Evolutionary conservation across 805 yeast genomes (phyloP).

Genomic region (Wickerhamiella sorbophila): DNA sequence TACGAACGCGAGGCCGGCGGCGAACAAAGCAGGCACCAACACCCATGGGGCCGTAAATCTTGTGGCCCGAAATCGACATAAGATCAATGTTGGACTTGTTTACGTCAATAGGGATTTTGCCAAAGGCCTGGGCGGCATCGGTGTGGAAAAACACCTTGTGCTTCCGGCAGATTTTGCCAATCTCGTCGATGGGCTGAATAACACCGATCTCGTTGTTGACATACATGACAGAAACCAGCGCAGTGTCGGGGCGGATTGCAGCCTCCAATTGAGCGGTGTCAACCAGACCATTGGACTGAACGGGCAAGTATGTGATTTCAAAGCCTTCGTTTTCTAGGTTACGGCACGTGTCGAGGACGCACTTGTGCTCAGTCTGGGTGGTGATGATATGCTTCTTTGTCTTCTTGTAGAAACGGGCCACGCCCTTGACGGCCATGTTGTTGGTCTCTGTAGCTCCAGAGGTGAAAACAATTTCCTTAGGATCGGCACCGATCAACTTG

Average conservation of each 20-base stretch:
- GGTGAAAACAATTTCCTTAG: conserved; percentile 92
- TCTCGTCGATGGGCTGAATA: conserved; percentile 87
- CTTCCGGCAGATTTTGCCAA: conserved; percentile 73
- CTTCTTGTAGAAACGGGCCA: conserved; percentile 79
- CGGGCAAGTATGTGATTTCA: conserved; percentile 88
- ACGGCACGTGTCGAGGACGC: conserved; percentile 94
- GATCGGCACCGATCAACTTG: conserved; percentile 73
- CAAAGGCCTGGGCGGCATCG: conserved; percentile 95
- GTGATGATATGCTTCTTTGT: conserved; percentile 91
- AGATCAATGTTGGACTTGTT: conserved; percentile 86
- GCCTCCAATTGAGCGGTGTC: conserved; percentile 61
- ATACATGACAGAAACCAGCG: conserved; percentile 85
- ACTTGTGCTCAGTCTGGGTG: conserved; percentile 94
- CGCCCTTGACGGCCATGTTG: conserved; percentile 91
- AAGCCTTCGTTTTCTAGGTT: conserved; percentile 93
- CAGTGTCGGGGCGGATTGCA: conserved; percentile 82
- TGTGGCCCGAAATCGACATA: conserved; percentile 88
- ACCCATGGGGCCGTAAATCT: conserved; percentile 96
- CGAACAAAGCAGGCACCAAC: conserved; percentile 90
- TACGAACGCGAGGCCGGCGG: conserved; percentile 95
- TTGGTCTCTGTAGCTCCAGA: conserved; percentile 97
- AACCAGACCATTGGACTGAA: conserved; percentile 64
- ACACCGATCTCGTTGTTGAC: conserved; percentile 98
- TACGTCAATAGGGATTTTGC: conserved; percentile 85
- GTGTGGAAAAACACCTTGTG: conserved; percentile 93